phyloP scores from a whole-genome alignment of 768 basidiomycete genomes.

The Collybia sp. region DNA sequence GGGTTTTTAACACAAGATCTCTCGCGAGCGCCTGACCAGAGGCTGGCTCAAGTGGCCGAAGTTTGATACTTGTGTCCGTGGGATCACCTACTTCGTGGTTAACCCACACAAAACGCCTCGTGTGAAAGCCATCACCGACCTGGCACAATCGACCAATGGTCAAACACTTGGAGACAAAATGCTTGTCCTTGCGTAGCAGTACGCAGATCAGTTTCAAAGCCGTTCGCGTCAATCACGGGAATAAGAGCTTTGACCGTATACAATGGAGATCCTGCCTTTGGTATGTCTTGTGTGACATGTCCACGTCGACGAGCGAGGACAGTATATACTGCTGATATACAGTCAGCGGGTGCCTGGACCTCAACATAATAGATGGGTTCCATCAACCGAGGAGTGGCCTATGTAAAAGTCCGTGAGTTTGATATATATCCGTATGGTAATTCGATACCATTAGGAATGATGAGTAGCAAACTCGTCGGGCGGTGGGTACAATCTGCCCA shows the following conservation, averaged over 20 bases:
- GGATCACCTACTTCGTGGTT: constrained; percentile 71
- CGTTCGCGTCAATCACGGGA: constrained; percentile 97
- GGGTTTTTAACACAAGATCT: constrained; percentile 94
- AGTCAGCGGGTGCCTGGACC: constrained; percentile 98
- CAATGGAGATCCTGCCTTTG: constrained; percentile 95
- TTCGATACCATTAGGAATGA: constrained; percentile 91
- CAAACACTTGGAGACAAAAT: constrained; percentile 96
- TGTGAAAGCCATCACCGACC: constrained; percentile 45
- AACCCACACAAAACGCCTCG: constrained; percentile 9
- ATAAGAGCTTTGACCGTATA: constrained; percentile 99
- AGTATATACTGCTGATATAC: constrained; percentile 97
- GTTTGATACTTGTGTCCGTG: constrained; percentile 94
- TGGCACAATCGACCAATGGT: constrained; percentile 99
- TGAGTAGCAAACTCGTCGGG: constrained; percentile 98
- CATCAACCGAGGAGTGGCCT: constrained; percentile 94
- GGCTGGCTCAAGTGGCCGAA: constrained; percentile 94
- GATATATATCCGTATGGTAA: constrained; percentile 3
- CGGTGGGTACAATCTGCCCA: constrained; percentile 97
- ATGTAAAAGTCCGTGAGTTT: constrained; percentile 4
- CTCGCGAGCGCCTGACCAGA: constrained; percentile 93
- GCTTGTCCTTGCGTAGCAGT: constrained; percentile 99
- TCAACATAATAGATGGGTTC: constrained; percentile 99
- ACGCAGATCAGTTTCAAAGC: constrained; percentile 96
- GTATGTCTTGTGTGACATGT: constrained; percentile 98
- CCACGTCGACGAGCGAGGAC: constrained; percentile 97